A percentile compares a stretch with the other conserved stretches of the same genome.
phyloP scores from a whole-genome alignment of 177 flowering plant genomes.

The Tripterygium wilfordii region DNA sequence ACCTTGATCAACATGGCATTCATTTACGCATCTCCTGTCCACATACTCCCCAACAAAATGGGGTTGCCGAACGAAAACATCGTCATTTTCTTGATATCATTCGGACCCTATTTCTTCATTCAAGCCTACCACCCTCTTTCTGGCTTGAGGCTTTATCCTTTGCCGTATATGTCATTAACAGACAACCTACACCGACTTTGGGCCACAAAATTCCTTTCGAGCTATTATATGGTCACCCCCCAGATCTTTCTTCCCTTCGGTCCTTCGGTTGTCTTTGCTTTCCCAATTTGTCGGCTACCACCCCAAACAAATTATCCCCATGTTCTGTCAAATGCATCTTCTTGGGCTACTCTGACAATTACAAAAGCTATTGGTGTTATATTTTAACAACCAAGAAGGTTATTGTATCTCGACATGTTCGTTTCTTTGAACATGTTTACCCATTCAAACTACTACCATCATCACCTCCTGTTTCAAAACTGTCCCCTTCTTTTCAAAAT shows the following conservation, averaged over 20 bases:
- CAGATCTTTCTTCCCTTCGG: neutral
- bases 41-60: too few relatives aligned
- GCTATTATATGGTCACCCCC: neutral
- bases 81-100: too few relatives aligned
- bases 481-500: too few relatives aligned
- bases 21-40: too few relatives aligned
- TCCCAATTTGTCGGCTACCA: neutral
- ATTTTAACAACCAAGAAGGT: neutral
- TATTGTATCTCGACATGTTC: neutral
- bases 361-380: neutral
- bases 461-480: too few relatives aligned
- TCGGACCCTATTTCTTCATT: too few relatives aligned
- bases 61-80: too few relatives aligned
- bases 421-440: neutral
- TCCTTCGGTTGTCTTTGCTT: neutral
- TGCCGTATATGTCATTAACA: neutral
- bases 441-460: neutral
- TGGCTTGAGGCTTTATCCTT: too few relatives aligned
- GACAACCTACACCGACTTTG: neutral
- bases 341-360: neutral
- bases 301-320: neutral
- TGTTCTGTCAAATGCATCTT: neutral
- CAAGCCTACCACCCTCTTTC: too few relatives aligned
- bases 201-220: neutral
- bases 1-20: too few relatives aligned